Base-by-base conservation (phyloP, 768 basidiomycete genomes). In the Amanita molliuscula region DNA sequence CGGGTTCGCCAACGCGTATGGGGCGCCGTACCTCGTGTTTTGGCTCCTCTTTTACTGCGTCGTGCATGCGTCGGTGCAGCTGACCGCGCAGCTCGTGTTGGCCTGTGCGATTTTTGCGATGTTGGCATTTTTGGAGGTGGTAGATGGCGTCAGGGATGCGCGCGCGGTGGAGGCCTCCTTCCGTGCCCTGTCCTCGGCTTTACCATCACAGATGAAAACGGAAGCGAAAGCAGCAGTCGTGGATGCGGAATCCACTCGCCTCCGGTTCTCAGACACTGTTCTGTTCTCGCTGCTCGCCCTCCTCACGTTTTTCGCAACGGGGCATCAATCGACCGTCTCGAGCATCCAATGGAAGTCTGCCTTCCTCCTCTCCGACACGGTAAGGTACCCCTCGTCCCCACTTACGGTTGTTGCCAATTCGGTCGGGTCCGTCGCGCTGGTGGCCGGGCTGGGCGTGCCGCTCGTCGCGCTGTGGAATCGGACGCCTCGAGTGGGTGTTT, bases 301-400 rank as follows among this genome's bases (percentile, higher is more conserved):
- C 34, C 76, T 89, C 44, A 65, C 77, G 6, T 98, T 94, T 73
- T 88, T 87, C 61, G 72, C 78, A 0, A 97, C 94, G 0, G 95
- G 96, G 2, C 96, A 99, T 59, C 93, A 98, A 65, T 76, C 92
- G 1, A 84, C 84, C 3, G 73, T 98, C 34, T 77, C 90, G 1
- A 86, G 89, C 2, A 78, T 99, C 37, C 95, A 98, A 57, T 99
- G 95, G 96, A 96, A 96, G 63, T 68, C 84, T 1, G 94, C 88
- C 6, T 99, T 98, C 65, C 62, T 97, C 25, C 73, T 99, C 49
- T 78, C 81, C 2, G 68, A 78, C 3, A 79, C 73, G 0, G 69
- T 92, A 38, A 70, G 66, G 9, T 91, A 89, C 61, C 82, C 86
- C 0, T 77, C 80, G 57, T 82, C 93, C 0, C 82, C 82, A 0